A percentile compares a stretch with the other conserved stretches of the same genome.
Evolutionary conservation across 768 basidiomycete species (phyloP).

Genomic region (Hypholoma fasciculare): DNA sequence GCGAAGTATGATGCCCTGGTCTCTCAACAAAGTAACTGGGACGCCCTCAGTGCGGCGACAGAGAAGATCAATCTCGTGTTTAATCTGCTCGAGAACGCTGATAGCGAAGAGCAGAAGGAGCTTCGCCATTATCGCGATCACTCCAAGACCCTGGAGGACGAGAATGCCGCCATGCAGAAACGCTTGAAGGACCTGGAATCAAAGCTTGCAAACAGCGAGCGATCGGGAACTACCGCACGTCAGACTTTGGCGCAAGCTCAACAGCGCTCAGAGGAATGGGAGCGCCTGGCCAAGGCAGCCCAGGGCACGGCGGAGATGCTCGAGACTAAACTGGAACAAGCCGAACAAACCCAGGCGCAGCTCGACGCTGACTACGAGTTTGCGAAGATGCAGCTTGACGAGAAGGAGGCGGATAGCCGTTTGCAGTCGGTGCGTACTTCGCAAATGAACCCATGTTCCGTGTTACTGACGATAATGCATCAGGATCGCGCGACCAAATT

Average conservation of each 20-base stretch:
- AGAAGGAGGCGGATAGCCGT: slow-evolving; percentile 71
- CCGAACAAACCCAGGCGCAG: slow-evolving; percentile 63
- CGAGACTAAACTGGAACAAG: slow-evolving; percentile 62
- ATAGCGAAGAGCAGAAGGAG: slow-evolving; percentile 74
- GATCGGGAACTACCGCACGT: slow-evolving; percentile 52
- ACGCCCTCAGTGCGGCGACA: slow-evolving; percentile 65
- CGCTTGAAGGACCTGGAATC: slow-evolving; percentile 72
- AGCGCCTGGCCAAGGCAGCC: slow-evolving; percentile 70
- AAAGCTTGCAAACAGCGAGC: slow-evolving; percentile 61
- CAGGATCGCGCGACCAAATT: slow-evolving; percentile 74
- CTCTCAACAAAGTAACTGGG: slow-evolving; percentile 75
- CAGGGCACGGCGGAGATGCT: slow-evolving; percentile 63
- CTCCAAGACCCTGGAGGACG: slow-evolving; percentile 63
- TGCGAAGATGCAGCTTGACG: slow-evolving; percentile 71
- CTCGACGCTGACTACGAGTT: slow-evolving; percentile 72
- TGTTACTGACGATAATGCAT: neutral
- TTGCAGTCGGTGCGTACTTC: slow-evolving; percentile 54
- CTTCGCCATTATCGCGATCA: slow-evolving; percentile 67
- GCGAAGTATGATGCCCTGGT: slow-evolving; percentile 59
- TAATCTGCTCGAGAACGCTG: slow-evolving; percentile 57
- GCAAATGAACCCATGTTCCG: neutral
- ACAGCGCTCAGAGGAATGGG: slow-evolving; percentile 81
- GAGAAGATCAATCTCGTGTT: slow-evolving; percentile 75
- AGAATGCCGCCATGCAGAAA: slow-evolving; percentile 66
- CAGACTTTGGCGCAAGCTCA: slow-evolving; percentile 72